These are phyloP conservation scores for Cenchrus fungigraminus DNA, from an alignment of 176 grass and related monocot genomes.

Conservation along the genomic window DNA sequence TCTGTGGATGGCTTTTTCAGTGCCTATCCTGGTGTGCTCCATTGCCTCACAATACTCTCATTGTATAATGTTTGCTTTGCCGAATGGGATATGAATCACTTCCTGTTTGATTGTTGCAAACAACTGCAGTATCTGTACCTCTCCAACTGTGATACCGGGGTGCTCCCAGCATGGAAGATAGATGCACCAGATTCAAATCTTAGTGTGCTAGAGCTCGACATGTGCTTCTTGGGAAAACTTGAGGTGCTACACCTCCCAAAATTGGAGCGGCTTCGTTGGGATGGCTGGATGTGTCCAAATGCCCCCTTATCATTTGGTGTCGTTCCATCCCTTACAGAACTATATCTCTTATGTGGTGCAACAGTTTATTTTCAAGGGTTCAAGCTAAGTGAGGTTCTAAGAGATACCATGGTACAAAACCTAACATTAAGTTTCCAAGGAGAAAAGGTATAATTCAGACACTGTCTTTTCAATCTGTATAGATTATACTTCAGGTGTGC, in stretches of 20 bases:
- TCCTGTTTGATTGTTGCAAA: conserved; percentile 28
- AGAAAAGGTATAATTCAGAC: not conserved
- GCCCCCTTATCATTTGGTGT: conserved; percentile 20
- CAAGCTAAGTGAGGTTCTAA: conserved; percentile 33
- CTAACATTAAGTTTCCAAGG: conserved; percentile 29
- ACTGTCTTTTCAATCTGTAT: not conserved
- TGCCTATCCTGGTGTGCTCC: not conserved
- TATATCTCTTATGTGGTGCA: not conserved
- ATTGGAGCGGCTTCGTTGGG: not conserved
- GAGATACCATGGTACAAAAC: not conserved
- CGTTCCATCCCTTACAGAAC: conserved; percentile 11
- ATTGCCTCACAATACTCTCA: conserved; percentile 18
- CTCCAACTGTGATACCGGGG: not conserved
- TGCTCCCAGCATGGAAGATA: not conserved
- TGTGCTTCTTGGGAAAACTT: not conserved
- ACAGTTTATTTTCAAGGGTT: not conserved
- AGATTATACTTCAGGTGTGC: not conserved
- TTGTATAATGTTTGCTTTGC: not conserved
- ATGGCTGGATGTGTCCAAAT: not conserved
- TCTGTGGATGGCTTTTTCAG: not conserved
- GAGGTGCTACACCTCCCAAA: conserved; percentile 32
- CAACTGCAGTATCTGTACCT: not conserved
- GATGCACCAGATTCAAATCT: conserved; percentile 25
- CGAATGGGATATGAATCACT: conserved; percentile 8
- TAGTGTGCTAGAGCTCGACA: not conserved